Evolutionary conservation across 192 early-diverging fungal genomes (phyloP), one percentile per base, ranked within the genome.

Genomic region (Podila epigama): DNA sequence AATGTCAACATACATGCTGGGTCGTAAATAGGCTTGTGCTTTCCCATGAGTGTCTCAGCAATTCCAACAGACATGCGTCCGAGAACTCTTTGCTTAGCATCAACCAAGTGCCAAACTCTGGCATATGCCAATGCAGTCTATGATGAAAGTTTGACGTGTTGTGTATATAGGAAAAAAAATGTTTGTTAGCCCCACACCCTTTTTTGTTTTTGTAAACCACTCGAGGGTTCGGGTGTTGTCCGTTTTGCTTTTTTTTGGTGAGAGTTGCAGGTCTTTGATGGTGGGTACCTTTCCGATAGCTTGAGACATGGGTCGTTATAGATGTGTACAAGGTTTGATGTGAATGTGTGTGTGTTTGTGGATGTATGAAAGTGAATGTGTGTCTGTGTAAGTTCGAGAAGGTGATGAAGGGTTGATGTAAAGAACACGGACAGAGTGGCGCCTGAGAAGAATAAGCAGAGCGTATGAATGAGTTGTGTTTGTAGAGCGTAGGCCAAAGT

Each of bases 1-100:
- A 25, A 8, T 1, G 44, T 18, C 44, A 3, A 69, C 75, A 44
- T 85, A 94, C 91, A 84, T 51, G 94, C 93, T 39, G 94, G 95
- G 70, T 96, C 86, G 68, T 88, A 95, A 48, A 92, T 92, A 27
- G 95, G 95, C 89, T 97, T 97, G 84, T 98, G 94, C 79, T 98
- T 98, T 33, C 97, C 97, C 85, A 95, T 92, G 39, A 98, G 87
- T 20, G 95, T 95, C 41, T 92, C 92, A 68, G 92, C 90, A 51
- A 97, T 92, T 48, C 90, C 86, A 44, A 93, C 87, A 16, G 94
- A 88, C 61, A 98, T 79, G 54, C 90, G 90, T n/a, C 96, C 96
- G 31, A 98, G 89, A 25, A 93, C 85, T 79, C 93, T 87, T 50
- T 92, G 92, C 59, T 88, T 86, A 32, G 93, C 93, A 79, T 96